phyloP scores from a whole-genome alignment of 2,329 filamentous ascomycete species.

The Cladosporium oxysporum region DNA sequence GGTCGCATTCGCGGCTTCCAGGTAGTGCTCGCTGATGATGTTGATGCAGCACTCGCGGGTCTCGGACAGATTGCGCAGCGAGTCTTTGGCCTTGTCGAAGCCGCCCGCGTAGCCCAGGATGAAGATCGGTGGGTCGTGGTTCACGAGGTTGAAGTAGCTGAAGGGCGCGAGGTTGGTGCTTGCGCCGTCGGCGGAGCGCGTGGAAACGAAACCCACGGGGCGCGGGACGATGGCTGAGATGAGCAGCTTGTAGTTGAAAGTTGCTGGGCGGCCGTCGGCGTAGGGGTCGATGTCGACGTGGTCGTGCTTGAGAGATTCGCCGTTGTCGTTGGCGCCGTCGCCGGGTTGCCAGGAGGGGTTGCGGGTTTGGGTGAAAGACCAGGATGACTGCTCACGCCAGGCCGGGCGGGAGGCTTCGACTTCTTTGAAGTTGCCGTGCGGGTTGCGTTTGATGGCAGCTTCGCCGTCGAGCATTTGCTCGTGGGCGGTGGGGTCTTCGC shows the following conservation, averaged over 20 bases:
- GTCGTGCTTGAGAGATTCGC: constrained; percentile 52
- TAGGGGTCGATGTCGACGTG: constrained; percentile 84
- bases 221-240: constrained; percentile 82
- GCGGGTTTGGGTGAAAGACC: constrained; percentile 64
- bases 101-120: constrained; percentile 62
- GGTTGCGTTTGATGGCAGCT: constrained; percentile 59
- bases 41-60: constrained; percentile 76
- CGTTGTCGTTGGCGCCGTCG: constrained; percentile 62
- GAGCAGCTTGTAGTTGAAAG: constrained; percentile 87
- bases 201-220: constrained; percentile 70
- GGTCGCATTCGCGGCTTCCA: constrained; percentile 86
- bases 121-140: constrained; percentile 86
- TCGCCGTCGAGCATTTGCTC: constrained; percentile 45
- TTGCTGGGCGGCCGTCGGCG: constrained; percentile 64
- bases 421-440: constrained; percentile 72
- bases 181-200: constrained; percentile 61
- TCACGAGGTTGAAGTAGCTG: constrained; percentile 80
- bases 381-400: constrained; percentile 51
- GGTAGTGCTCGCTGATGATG: constrained; percentile 79
- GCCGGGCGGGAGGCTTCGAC: constrained; percentile 67
- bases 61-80: constrained; percentile 71
- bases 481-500: constrained; percentile 29
- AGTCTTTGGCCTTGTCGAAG: constrained; percentile 70
- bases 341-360: constrained; percentile 67
- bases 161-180: constrained; percentile 82